A percentile compares a stretch with the other conserved stretches of the same genome.
Conservation (phyloP, 257 asterid genomes). For the Fraxinus pennsylvanica region DNA sequence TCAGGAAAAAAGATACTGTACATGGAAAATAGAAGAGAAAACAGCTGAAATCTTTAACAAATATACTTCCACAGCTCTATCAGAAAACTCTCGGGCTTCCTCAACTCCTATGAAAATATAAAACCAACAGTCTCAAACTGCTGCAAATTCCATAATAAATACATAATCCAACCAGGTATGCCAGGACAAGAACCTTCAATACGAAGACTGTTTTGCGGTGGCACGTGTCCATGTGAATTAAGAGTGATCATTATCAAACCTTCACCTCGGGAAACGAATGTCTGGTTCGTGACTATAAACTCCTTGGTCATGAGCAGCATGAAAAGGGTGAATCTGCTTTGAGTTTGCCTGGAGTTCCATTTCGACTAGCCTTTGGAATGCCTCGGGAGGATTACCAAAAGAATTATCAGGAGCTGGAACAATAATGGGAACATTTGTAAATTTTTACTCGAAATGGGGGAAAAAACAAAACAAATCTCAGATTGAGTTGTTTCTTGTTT, state of each 20-base stretch:
- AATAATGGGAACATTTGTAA: background rate
- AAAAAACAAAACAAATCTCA: background rate
- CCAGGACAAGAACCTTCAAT: background rate
- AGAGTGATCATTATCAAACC: background rate
- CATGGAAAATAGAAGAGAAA: background rate
- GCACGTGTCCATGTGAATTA: background rate
- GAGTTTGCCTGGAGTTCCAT: slow-evolving; percentile 72
- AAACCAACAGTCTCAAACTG: background rate
- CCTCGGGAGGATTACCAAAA: slow-evolving; percentile 51
- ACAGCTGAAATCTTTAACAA: background rate
- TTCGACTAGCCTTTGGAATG: slow-evolving; percentile 73
- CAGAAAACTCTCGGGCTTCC: background rate
- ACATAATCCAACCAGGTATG: background rate
- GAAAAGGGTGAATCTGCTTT: slow-evolving; percentile 57
- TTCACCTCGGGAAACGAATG: slow-evolving; percentile 44
- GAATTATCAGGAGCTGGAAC: slow-evolving; percentile 33
- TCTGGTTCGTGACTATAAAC: slow-evolving; percentile 61
- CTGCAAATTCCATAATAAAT: background rate
- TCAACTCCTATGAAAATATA: background rate
- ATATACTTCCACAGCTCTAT: too few species aligned
- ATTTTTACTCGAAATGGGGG: background rate
- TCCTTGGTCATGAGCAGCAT: slow-evolving; percentile 43
- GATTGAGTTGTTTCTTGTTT: background rate
- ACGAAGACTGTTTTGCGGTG: background rate
- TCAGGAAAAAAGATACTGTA: background rate